Conservation (phyloP, 176 grass and related monocot species). For the Tuctoria greenei region DNA sequence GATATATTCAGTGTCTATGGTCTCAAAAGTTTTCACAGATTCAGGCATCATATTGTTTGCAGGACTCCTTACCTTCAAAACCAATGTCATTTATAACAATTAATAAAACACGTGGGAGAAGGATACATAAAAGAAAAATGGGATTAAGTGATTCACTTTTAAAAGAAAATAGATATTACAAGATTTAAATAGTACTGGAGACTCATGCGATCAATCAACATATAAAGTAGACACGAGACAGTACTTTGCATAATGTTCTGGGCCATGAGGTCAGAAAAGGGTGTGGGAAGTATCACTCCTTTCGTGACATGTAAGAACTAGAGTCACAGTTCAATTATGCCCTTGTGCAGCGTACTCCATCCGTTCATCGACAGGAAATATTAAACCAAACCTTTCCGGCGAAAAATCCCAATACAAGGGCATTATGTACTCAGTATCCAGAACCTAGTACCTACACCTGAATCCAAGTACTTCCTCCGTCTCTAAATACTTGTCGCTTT, state of each 20-base stretch:
- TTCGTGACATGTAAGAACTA: conserved; percentile 23
- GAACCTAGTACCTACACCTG: background rate
- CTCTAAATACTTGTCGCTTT: too few species aligned
- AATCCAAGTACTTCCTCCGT: too few species aligned
- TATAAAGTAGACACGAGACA: conserved; percentile 13
- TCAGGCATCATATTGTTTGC: conserved; percentile 30
- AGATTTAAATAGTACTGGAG: background rate
- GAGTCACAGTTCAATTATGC: conserved; percentile 32
- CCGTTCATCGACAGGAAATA: background rate
- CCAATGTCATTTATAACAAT: conserved; percentile 22
- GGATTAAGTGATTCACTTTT: background rate
- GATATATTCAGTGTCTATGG: conserved; percentile 44
- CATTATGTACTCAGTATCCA: background rate
- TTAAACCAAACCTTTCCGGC: conserved; percentile 1
- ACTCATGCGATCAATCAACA: background rate
- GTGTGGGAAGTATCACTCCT: conserved; percentile 1
- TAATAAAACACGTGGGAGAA: conserved; percentile 13
- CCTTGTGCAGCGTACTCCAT: conserved; percentile 5
- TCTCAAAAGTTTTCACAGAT: conserved; percentile 53
- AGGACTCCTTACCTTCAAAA: conserved; percentile 63
- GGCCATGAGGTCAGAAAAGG: conserved; percentile 19
- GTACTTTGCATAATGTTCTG: conserved; percentile 22
- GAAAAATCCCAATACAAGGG: background rate
- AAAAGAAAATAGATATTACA: background rate
- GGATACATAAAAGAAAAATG: too few species aligned